Evolutionary conservation across 1,284 basidiomycete genomes (phyloP), one percentile per base, ranked within the genome.

Genomic region (Cryptococcus sp.): DNA sequence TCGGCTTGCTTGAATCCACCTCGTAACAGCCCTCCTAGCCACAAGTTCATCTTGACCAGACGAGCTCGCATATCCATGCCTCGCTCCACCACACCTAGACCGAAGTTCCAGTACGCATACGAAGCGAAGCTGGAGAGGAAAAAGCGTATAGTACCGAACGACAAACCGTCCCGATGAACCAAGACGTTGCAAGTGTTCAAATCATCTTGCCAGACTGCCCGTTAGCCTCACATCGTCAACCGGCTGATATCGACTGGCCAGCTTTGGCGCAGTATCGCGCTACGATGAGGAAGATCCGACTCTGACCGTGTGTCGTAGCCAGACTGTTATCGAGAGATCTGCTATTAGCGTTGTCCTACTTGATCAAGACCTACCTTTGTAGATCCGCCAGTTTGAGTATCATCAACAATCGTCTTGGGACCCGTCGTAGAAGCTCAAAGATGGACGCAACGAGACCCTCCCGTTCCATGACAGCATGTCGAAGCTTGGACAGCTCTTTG

Each of bases 241-340:
- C n/a, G n/a, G n/a, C n/a, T n/a, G n/a, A n/a, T 5, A 25, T 40
- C 39, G 18, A 60, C 64, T 48, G 24, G 63, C 65, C 58, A 14
- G 68, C 65, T 50, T 60, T 36, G 41, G 84, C 80, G 69, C 94
- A 97, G 71, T 89, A 95, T 60, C 89, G 86, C 0, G 92, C 92
- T 5, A 87, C 86, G 52, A 97, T 87, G 34, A 97, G 71, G 71
- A 97, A 98, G 62, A 95, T 82, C 11, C 92, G 85, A 52, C 83
- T 77, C 79, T 86, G 66, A 5, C 76, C 75, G 57, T 80, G 79
- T 0, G 79, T 80, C 0, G 79, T 80, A 22, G 76, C 71, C 35
- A 80, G 60, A 42, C 75, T 73, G n/a, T 68, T 63, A 54, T 80
- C 79, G 10, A 80, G 68, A 0, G 62, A 69, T 43, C 71, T 58